Conservation (phyloP, 495 filamentous ascomycete species). For the Penicillium bovifimosum region DNA sequence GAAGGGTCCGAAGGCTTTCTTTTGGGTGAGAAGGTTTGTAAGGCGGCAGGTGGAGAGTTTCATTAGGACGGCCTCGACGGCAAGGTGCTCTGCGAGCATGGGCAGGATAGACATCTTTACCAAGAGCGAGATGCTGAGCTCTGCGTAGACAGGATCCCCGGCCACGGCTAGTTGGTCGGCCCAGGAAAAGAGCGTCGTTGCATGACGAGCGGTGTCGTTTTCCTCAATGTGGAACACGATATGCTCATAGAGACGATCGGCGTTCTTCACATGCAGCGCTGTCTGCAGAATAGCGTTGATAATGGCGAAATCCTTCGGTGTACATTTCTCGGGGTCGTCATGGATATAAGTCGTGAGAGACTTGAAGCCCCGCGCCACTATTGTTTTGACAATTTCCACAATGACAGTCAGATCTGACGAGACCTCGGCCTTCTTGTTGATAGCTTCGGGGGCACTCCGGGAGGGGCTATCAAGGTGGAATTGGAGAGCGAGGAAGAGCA, state of each 20-base stretch:
- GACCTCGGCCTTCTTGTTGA: slow-evolving; percentile 35
- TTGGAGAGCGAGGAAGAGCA: slow-evolving; percentile 77
- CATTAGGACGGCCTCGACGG: slow-evolving; percentile 73
- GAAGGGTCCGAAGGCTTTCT: slow-evolving; percentile 66
- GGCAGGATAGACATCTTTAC: slow-evolving; percentile 79
- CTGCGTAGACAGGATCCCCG: slow-evolving; percentile 90
- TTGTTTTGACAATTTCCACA: slow-evolving; percentile 65
- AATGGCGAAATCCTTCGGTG: slow-evolving; percentile 71
- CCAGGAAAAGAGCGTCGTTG: slow-evolving; percentile 89
- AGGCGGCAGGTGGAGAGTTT: slow-evolving; percentile 74
- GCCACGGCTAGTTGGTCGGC: slow-evolving; percentile 66
- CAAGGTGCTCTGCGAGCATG: slow-evolving; percentile 80
- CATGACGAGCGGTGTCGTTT: slow-evolving; percentile 64
- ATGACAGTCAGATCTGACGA: slow-evolving; percentile 47
- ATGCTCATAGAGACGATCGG: slow-evolving; percentile 46
- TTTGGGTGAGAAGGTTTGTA: slow-evolving; percentile 60
- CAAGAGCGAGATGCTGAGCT: slow-evolving; percentile 79
- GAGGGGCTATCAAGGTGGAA: slow-evolving; percentile 42
- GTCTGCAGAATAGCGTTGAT: slow-evolving; percentile 86
- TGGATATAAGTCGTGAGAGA: slow-evolving; percentile 72
- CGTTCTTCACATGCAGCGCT: slow-evolving; percentile 58
- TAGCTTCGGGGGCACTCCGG: slow-evolving; percentile 26
- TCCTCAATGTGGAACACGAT: slow-evolving; percentile 62
- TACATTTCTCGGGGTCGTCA: slow-evolving; percentile 47
- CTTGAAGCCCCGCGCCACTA: slow-evolving; percentile 78